Evolutionary conservation across 805 yeast genomes (phyloP), one percentile per base, ranked within the genome.

Genomic region (Barnettozyma salicaria): DNA sequence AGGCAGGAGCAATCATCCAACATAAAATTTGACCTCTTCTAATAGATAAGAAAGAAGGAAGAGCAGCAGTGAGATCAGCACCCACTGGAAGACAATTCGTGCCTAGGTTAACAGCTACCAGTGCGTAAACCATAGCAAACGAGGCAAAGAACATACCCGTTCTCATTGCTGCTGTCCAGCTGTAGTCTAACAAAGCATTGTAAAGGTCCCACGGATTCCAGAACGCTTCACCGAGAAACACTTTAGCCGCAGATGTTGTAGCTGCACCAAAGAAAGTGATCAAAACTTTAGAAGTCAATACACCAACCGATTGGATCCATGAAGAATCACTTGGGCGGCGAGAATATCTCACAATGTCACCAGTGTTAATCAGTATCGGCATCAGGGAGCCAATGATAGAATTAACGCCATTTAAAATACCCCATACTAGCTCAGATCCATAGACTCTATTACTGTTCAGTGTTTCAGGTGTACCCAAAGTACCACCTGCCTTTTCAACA

Each of bases 401-500:
- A 18, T 32, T 32, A 18, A 32, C 25, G 19, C 35, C 35, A 32
- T 19, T 32, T 8, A 32, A 12, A 4, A 32, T 19, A 24, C 35
- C 35, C 35, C 35, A 32, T 21, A 23, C 35, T 14, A 32, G 23
- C n/a, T 25, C 20, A 8, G 28, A 24, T 2, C 37, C 37, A 34
- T 34, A n/a, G 21, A 34, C 37, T 27, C 31, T 34, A 14, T 27
- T 27, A 16, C 26, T 27, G 20, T 34, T 34, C 16, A 38, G 25
- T 12, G 24, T 9, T 22, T 38, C 36, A 8, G 36, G 33, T 16
- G 25, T 23, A 33, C 38, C 41, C 11, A 37, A 33, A 21, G 31
- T 28, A n/a, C 41, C 41, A 22, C 41, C 41, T 14, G 41, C 38
- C 22, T 41, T 33, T 20, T 25, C 19, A 29, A 26, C 32, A 29